Evolutionary conservation across 208 protist genomes (phyloP), one percentile per base, ranked within the genome.

Genomic region (Porcisia hertigi): DNA sequence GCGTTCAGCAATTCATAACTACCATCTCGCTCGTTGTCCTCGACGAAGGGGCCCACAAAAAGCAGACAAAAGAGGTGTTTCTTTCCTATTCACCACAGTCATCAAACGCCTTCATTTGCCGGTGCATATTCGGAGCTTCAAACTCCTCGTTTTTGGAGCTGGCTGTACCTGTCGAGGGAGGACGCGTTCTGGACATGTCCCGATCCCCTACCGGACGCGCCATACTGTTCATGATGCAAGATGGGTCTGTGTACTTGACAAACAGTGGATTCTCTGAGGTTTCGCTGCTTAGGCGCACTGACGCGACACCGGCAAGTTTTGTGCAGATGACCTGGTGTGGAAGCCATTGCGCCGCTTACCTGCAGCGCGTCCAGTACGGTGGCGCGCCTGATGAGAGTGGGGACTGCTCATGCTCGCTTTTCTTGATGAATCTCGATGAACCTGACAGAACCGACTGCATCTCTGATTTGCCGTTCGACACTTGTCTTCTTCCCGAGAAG

Each of bases 311-410:
- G 59, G 53, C 67, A 45, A 64, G 75, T 60, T 75, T 78, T 71
- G 52, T 71, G 67, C 86, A 93, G 55, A 73, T 95, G 70, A 57
- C 83, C 20, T 95, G 88, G 88, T 95, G 91, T 82, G 88, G 84
- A 20, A 25, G 69, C 16, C 64, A 77, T 43, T 86, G 84, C 62
- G 62, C 84, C 6, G 84, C 71, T 34, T 71, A 85, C 53, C 59
- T 82, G 66, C 81, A 87, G 64, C 83, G 84, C 39, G 64, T 87
- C 62, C 62, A 67, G 57, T 87, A 81, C 60, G 43, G 60, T 25
- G 73, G 45, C 36, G 49, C 30, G 41, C 30, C 23, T 0, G 76
- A 72, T 23, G 69, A 55, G 2, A 67, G 70, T 2, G 65, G 60
- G 11, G 87, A 91, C 41, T 75, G 71, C 57, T 73, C 86, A 34